Evolutionary conservation across 148 eudicot genomes (phyloP).

Genomic region (Tetragonia tetragonoides): DNA sequence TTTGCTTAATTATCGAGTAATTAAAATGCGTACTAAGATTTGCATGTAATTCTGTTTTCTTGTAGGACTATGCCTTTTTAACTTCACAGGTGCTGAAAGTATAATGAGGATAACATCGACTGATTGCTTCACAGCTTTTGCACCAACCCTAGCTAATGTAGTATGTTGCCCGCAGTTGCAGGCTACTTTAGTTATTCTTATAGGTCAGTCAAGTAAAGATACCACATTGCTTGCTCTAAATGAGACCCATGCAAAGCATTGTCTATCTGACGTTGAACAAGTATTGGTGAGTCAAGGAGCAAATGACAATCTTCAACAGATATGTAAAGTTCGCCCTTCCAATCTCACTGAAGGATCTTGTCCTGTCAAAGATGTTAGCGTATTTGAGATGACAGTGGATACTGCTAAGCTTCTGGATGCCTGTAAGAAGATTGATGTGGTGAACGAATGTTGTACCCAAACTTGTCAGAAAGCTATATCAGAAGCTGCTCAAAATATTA

Average conservation of each 20-base stretch:
- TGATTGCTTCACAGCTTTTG: slow-evolving; percentile 70
- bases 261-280: slow-evolving; percentile 79
- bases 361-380: slow-evolving; percentile 71
- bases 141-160: slow-evolving; percentile 76
- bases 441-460: slow-evolving; percentile 86
- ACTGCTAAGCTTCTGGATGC: slow-evolving; percentile 56
- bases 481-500: slow-evolving; percentile 78
- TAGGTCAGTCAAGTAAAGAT: slow-evolving; percentile 80
- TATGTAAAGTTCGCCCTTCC: slow-evolving; percentile 67
- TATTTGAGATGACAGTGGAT: slow-evolving; percentile 68
- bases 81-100: slow-evolving; percentile 59
- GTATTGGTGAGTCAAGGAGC: slow-evolving; percentile 79
- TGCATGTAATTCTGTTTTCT: not conserved
- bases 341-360: slow-evolving; percentile 86
- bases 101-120: slow-evolving; percentile 70
- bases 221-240: slow-evolving; percentile 64
- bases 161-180: slow-evolving; percentile 95
- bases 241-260: slow-evolving; percentile 57
- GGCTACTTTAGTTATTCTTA: slow-evolving; percentile 66
- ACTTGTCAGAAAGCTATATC: slow-evolving; percentile 79
- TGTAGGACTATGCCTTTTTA: slow-evolving; percentile 71
- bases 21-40: slow-evolving; percentile 1
- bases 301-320: slow-evolving; percentile 49
- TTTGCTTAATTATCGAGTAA: slow-evolving; percentile 10
- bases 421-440: slow-evolving; percentile 75